Percentiles rank a stretch among this genome's conserved stretches.
phyloP scores from a whole-genome alignment of 2,329 filamentous ascomycete species.

The Coniosporium tulheliwenetii region DNA sequence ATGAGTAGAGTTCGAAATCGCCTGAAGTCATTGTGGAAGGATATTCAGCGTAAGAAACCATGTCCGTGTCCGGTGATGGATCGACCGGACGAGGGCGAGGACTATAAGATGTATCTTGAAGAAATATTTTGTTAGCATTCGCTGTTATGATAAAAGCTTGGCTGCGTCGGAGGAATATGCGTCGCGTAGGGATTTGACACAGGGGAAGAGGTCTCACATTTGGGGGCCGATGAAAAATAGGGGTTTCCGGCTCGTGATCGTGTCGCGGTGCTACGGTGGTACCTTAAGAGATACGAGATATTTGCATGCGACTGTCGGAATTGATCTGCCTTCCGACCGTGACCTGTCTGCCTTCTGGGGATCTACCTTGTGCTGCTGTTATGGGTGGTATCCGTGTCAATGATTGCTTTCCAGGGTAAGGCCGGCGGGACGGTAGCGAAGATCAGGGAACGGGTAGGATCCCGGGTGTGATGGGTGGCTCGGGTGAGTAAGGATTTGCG shows the following conservation, averaged over 20 bases:
- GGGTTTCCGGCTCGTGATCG: slow-evolving; percentile 2
- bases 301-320: background rate
- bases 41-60: slow-evolving; percentile 15
- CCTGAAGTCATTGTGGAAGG: slow-evolving; percentile 3
- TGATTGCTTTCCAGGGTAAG: background rate
- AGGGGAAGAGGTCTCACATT: background rate
- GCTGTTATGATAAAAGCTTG: background rate
- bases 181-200: slow-evolving; percentile 1
- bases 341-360: too few species aligned
- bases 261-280: background rate
- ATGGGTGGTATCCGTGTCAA: background rate
- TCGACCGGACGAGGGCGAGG: background rate
- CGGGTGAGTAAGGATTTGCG: background rate
- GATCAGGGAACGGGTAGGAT: background rate
- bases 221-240: slow-evolving; percentile 5
- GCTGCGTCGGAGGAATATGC: slow-evolving; percentile 1
- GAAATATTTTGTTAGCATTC: too few species aligned
- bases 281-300: background rate
- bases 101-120: background rate
- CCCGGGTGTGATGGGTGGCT: background rate
- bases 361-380: background rate
- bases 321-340: too few species aligned
- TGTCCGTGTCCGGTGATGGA: slow-evolving; percentile 3
- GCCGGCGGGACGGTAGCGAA: background rate
- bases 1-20: slow-evolving; percentile 18